Percentiles rank a stretch among this genome's conserved stretches.
Conservation (phyloP, 169 alveolate genomes). For the Plasmodium falciparum region DNA sequence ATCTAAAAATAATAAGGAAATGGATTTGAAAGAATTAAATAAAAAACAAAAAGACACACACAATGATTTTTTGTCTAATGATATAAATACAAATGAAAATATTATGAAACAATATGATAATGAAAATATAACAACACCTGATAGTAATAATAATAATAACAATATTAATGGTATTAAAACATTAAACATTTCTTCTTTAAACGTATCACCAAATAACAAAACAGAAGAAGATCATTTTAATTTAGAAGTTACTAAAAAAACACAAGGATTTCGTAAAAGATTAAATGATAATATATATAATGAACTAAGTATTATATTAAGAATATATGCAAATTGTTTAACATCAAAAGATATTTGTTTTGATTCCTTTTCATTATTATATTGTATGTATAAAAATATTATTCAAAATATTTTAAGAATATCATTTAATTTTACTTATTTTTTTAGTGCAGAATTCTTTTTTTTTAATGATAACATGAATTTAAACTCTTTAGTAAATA, state of each 20-base stretch:
- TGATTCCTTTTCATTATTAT: constrained; percentile 51
- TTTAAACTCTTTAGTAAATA: constrained; percentile 28
- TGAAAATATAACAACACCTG: background rate
- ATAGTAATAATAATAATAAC: background rate
- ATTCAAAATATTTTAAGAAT: constrained; percentile 34
- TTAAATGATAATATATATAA: constrained; percentile 16
- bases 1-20: background rate
- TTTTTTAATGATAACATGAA: constrained; percentile 64
- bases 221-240: constrained; percentile 15
- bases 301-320: constrained; percentile 19
- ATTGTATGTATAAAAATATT: constrained; percentile 69
- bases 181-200: constrained; percentile 14
- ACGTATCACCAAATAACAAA: constrained; percentile 4
- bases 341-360: constrained; percentile 24
- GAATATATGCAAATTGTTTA: constrained; percentile 52
- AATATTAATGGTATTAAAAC: background rate
- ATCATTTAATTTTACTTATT: constrained; percentile 62
- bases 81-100: background rate
- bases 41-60: background rate
- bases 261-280: constrained; percentile 10
- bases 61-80: background rate
- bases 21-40: background rate
- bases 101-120: background rate
- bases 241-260: constrained; percentile 25
- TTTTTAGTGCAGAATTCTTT: constrained; percentile 65